These are phyloP conservation scores for Thamnidium elegans DNA, from an alignment of 192 early-diverging fungal genomes.

Conservation along the genomic window DNA sequence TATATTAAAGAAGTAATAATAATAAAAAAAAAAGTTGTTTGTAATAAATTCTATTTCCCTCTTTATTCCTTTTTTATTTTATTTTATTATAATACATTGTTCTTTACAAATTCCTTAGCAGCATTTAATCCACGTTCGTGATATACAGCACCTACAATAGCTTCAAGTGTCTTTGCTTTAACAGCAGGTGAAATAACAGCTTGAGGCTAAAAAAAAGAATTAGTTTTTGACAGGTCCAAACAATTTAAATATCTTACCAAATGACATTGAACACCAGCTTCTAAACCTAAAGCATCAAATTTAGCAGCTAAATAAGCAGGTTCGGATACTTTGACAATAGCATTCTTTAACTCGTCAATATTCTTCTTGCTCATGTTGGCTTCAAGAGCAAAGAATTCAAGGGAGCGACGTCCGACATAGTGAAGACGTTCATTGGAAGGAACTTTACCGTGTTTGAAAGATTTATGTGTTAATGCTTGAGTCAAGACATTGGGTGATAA, in stretches of 20 bases:
- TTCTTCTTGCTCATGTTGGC: not conserved
- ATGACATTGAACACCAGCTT: slow-evolving; percentile 8
- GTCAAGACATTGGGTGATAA: slow-evolving; percentile 38
- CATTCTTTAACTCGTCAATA: not conserved
- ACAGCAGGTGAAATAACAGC: slow-evolving; percentile 17
- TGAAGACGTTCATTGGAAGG: slow-evolving; percentile 46
- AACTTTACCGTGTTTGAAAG: slow-evolving; percentile 42
- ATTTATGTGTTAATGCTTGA: slow-evolving; percentile 50
- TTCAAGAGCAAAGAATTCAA: slow-evolving; percentile 18
- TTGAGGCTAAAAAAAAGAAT: not conserved
- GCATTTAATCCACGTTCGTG: slow-evolving; percentile 48
- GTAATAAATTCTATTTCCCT: slow-evolving; percentile 1
- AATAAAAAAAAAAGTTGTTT: not conserved
- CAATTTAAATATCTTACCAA: slow-evolving; percentile 7
- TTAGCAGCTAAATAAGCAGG: not conserved
- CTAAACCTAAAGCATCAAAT: slow-evolving; percentile 15
- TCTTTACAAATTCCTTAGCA: slow-evolving; percentile 40
- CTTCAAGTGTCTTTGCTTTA: slow-evolving; percentile 41
- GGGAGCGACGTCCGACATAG: slow-evolving; percentile 15
- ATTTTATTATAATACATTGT: slow-evolving; percentile 28
- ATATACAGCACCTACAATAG: slow-evolving; percentile 49
- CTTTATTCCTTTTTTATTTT: not conserved
- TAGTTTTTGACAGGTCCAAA: not conserved
- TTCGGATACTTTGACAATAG: not conserved
- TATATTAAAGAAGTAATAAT: slow-evolving; percentile 6